phyloP scores from a whole-genome alignment of 163 green algal species.

The Botryococcus braunii region DNA sequence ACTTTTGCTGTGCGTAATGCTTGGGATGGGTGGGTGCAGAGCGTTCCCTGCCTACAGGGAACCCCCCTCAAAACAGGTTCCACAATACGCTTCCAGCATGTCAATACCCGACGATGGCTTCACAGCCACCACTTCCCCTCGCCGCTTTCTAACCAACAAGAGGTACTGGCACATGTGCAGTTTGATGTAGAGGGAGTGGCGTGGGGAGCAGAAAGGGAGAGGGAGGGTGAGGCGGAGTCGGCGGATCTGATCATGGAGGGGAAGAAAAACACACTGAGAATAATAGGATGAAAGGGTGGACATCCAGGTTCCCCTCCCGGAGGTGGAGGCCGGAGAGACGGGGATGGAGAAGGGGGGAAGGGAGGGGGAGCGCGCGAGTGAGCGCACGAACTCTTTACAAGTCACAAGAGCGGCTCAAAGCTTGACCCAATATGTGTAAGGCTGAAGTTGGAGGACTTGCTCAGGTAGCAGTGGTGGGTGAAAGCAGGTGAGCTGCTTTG shows the following conservation, averaged over 20 bases:
- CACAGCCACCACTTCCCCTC: conserved; percentile 81
- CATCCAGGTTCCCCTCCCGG: too few relatives aligned
- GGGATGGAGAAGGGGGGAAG: too few relatives aligned
- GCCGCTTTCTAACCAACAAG: conserved; percentile 76
- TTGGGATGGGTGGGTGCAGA: conserved; percentile 4
- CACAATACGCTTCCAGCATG: conserved; percentile 70
- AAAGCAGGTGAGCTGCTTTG: conserved; percentile 76
- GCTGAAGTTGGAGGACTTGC: conserved; percentile 2
- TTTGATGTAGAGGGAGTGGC: too few relatives aligned
- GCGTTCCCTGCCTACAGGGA: conserved; percentile 39
- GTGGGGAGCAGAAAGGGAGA: too few relatives aligned
- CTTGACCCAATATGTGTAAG: neutral
- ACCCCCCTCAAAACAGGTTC: conserved; percentile 44
- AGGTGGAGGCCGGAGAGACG: too few relatives aligned
- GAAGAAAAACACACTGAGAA: too few relatives aligned
- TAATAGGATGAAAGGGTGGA: too few relatives aligned
- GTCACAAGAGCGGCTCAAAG: neutral
- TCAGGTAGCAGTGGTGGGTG: neutral
- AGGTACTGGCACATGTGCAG: conserved; percentile 58
- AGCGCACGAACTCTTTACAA: neutral
- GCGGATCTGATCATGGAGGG: too few relatives aligned
- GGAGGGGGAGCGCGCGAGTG: too few relatives aligned
- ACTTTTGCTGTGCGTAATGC: too few relatives aligned
- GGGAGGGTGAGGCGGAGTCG: too few relatives aligned
- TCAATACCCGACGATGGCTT: conserved; percentile 76